Evolutionary conservation across 108 stramenopile species (phyloP), one percentile per base, ranked within the genome.

Genomic region (Nitzschia palea): DNA sequence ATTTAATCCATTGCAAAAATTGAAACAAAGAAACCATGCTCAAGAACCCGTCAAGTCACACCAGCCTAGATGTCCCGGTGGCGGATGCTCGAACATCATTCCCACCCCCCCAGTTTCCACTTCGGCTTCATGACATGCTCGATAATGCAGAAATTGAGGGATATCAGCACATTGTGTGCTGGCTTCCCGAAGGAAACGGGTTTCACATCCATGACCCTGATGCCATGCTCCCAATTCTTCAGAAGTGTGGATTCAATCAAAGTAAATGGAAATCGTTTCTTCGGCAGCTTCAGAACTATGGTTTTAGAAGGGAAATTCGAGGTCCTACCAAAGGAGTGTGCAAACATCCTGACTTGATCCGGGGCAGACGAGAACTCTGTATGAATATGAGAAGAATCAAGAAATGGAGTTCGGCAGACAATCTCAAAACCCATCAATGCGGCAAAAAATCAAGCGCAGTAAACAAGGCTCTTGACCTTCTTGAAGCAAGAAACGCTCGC

Each of bases 181-280:
- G 70, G 70, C 44, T 50, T 14, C 60, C 60, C 17, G 70, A 60
- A 22, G 70, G 70, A 15, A 58, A 34, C 35, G 73, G 75, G 30
- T 93, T 89, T 55, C 55, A 79, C 26, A 87, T 95, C 43, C 65
- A 70, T 27, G 77, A 93, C 53, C 81, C 79, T 1, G 47, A 58
- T 18, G 27, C 29, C 28, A 27, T 70, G 20, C 33, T 70, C 9
- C 29, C 42, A 10, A 53, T 77, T 18, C 34, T 71, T 4, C 53
- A 59, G 12, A 52, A 63, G 23, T 78, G 66, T 60, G 59, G 59
- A 23, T 78, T 78, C 57, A 52, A 50, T 8, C 70, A 72, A 29
- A 52, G 35, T 29, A 71, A 72, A 44, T 72, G 28, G 32, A 64
- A 62, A 32, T 67, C 65, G 1, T 78, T 78, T 44, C 45, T 59